phyloP scores from a whole-genome alignment of 257 asterid genomes.

The Forsythia suspensa region DNA sequence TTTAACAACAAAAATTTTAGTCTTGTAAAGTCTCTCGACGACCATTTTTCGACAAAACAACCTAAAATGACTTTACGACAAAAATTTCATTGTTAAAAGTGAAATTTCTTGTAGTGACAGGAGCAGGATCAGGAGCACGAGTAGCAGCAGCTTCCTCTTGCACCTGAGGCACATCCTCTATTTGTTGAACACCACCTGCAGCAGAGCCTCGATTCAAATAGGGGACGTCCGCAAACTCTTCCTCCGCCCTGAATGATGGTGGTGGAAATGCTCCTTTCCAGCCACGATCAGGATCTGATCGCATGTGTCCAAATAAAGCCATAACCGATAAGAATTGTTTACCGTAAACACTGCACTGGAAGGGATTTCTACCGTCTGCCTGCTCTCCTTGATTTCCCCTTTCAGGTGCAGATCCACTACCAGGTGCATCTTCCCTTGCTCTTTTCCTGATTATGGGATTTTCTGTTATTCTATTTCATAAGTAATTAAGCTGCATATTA shows the following conservation, averaged over 20 bases:
- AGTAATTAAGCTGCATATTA: too few relatives aligned
- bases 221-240: conserved; percentile 28
- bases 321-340: conserved; percentile 12
- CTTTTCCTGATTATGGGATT: conserved; percentile 24
- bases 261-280: conserved; percentile 41
- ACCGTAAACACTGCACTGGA: conserved; percentile 22
- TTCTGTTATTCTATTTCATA: too few relatives aligned
- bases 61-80: too few relatives aligned
- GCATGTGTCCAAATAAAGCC: conserved; percentile 39
- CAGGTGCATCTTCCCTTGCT: not conserved
- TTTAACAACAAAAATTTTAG: too few relatives aligned
- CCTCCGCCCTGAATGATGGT: conserved; percentile 34
- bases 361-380: too few relatives aligned
- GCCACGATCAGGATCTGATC: conserved; percentile 33
- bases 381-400: too few relatives aligned
- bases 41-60: too few relatives aligned
- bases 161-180: not conserved
- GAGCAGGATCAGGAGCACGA: too few relatives aligned
- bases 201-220: not conserved
- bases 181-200: too few relatives aligned
- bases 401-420: not conserved
- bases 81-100: too few relatives aligned
- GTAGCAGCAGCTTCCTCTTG: not conserved
- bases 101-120: too few relatives aligned
- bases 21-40: too few relatives aligned